Conservation (phyloP, 306 rosid species). For the Erythrophleum fordii region DNA sequence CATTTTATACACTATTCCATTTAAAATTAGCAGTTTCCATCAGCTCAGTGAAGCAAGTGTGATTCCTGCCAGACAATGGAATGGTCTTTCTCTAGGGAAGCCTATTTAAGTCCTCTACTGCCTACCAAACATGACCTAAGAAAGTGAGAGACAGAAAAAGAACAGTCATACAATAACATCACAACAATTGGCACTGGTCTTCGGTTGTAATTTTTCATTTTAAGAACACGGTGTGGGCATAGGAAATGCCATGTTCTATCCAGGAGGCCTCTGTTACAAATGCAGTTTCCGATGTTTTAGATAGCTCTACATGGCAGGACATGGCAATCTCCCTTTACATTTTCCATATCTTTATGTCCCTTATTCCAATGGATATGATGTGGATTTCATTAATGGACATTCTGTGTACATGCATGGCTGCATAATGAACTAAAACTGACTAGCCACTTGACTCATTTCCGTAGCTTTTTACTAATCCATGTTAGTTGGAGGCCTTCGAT, state of each 20-base stretch:
- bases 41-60: too few relatives aligned
- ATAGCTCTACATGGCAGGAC: background rate
- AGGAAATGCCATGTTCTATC: background rate
- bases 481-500: background rate
- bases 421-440: background rate
- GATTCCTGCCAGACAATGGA: too few relatives aligned
- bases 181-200: background rate
- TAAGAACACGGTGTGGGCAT: background rate
- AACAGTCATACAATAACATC: background rate
- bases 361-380: background rate
- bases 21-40: too few relatives aligned
- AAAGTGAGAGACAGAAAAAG: background rate
- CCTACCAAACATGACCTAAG: too few relatives aligned
- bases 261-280: background rate
- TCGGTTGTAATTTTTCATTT: background rate
- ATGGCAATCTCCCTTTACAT: background rate
- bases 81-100: too few relatives aligned
- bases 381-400: background rate
- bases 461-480: background rate
- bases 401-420: background rate
- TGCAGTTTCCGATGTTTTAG: background rate
- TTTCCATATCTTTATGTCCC: background rate
- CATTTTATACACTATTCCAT: too few relatives aligned
- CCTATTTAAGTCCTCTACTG: too few relatives aligned
- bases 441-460: background rate